Base-by-base conservation (phyloP, 306 rosid genomes). In the Pyrus betulifolia region DNA sequence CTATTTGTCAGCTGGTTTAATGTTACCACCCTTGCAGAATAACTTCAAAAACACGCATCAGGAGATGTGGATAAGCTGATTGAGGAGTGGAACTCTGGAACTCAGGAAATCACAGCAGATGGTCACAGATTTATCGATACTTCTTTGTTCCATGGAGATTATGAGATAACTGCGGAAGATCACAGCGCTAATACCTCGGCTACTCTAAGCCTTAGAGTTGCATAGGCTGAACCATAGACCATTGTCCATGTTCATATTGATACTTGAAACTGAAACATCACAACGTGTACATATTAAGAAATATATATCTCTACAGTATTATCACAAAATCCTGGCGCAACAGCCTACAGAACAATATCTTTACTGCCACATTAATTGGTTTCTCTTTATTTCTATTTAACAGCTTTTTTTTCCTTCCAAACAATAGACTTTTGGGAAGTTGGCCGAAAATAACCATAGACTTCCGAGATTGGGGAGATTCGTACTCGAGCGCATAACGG, bases 11-110 rank as follows among this genome's bases (percentile, higher is more conserved):
- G 98, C 91, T 25, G 89, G 91, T 52, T 91, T 79, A 83, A 87
- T 19, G 64, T 68, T 5, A 85, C 79, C 40, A 40, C 84, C 21
- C 88, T 91, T 3, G 87, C 81, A 2, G 93, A 87, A 58, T 11
- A 77, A 86, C 81, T 93, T 88, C 80, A 74, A 73, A 13, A 93
- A 84, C 35, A 91, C 98, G 70, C 86, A 22, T 52, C 86, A 0
- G 97, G 98, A 67, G 91, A 93, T 11, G 94, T 93, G 68, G 98
- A 93, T 75, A 86, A 85, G 85, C 87, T 91, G 67, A 69, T 93
- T 70, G 13, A 18, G 0, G 93, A 93, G 80, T 93, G 98, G 97
- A 78, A 82, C 62, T 72, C 84, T 28, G 75, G 67, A 49, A 70
- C 85, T 66, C 59, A 33, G 15, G 75, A 75, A 74, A 75, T 77